phyloP scores from a whole-genome alignment of 208 protist species.

The Crithidia bombi region DNA sequence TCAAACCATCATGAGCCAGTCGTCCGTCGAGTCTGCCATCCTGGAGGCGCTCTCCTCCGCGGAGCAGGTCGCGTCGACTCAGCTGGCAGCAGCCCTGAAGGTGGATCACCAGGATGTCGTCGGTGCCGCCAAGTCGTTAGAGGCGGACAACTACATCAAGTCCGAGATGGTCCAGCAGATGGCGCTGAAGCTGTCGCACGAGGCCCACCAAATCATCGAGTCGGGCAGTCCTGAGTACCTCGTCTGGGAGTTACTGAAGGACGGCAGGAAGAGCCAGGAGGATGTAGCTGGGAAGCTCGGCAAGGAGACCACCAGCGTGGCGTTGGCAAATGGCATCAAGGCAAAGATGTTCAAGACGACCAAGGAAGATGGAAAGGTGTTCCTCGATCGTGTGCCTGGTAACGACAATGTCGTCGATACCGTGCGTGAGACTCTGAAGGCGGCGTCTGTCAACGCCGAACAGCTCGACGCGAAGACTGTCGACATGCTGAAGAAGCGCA shows the following conservation, averaged over 20 bases:
- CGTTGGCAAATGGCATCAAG: conserved; percentile 94
- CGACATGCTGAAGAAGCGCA: conserved; percentile 92
- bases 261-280: conserved; percentile 47
- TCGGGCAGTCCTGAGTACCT: conserved; percentile 92
- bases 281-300: conserved; percentile 60
- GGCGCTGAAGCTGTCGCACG: conserved; percentile 74
- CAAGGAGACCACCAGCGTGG: conserved; percentile 69
- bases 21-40: conserved; percentile 44
- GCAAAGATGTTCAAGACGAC: conserved; percentile 89
- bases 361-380: conserved; percentile 72
- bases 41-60: conserved; percentile 43
- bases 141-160: conserved; percentile 79
- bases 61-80: conserved; percentile 57
- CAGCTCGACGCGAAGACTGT: conserved; percentile 62
- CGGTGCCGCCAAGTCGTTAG: conserved; percentile 91
- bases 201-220: conserved; percentile 81
- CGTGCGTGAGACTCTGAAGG: conserved; percentile 45
- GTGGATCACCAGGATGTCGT: conserved; percentile 91
- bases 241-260: conserved; percentile 62
- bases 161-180: conserved; percentile 58
- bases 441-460: conserved; percentile 30
- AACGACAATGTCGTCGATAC: conserved; percentile 42
- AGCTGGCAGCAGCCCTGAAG: conserved; percentile 51
- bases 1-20: conserved; percentile 29
- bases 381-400: conserved; percentile 50